phyloP scores from a whole-genome alignment of 306 rosid species.

The Prinsepia uniflora region DNA sequence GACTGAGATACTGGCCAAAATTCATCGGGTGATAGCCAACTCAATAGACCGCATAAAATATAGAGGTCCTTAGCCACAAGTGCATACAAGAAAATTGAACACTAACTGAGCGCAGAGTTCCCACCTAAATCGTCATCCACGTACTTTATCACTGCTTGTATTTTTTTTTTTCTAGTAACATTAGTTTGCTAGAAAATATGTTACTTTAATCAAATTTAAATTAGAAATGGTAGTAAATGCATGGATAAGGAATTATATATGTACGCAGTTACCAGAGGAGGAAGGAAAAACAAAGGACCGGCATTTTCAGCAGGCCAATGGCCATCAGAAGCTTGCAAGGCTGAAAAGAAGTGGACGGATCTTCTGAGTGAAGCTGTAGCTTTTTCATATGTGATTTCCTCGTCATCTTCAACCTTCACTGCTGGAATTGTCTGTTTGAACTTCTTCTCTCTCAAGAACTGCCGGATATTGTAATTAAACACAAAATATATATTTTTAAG shows the following conservation, averaged over 20 bases:
- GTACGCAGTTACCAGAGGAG: constrained; percentile 51
- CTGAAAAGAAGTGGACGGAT: constrained; percentile 38
- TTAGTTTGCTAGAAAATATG: no score
- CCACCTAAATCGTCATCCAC: no score
- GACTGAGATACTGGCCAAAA: no score
- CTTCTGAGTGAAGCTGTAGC: constrained; percentile 34
- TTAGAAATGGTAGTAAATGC: background rate
- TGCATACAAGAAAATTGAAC: no score
- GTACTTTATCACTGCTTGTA: no score
- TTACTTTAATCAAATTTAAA: no score
- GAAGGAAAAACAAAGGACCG: constrained; percentile 65
- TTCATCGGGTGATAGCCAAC: no score
- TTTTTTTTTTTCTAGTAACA: no score
- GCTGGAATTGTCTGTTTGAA: constrained; percentile 48
- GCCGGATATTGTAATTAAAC: background rate
- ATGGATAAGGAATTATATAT: background rate
- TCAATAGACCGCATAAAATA: no score
- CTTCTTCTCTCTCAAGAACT: constrained; percentile 49
- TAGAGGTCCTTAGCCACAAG: no score
- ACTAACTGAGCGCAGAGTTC: no score
- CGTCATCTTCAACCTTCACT: constrained; percentile 48
- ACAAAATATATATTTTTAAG: background rate
- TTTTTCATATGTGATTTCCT: constrained; percentile 39
- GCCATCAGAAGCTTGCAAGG: constrained; percentile 63
- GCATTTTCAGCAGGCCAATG: constrained; percentile 85